Evolutionary conservation across 805 yeast genomes (phyloP), one percentile per base, ranked within the genome.

Genomic region (Barnettozyma salicaria): DNA sequence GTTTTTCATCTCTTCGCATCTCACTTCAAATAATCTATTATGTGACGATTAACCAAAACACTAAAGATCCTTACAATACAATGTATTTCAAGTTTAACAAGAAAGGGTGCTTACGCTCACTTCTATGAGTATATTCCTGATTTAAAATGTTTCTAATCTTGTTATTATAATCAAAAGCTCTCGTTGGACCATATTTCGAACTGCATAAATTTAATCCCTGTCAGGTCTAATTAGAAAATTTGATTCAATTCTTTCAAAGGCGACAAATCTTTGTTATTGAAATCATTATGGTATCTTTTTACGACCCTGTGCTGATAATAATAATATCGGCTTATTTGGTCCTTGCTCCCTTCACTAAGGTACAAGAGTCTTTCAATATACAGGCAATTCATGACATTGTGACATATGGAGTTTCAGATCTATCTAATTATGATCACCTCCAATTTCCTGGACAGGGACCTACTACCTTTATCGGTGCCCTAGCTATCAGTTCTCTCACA

Each of bases 361-460:
- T 90, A 1, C 97, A 90, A 56, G 97, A 90, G 57, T 85, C 96
- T 20, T 90, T 90, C 67, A 85, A 80, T 49, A 65, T 85, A 30
- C 97, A 90, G 52, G 97, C 97, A 0, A 67, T 86, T 28, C 88
- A 89, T 53, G 97, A 90, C 51, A 66, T 88, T 29, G 45, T 85
- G 34, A 70, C 72, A 44, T 69, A 76, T 53, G 96, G 96, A 6
- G 18, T 32, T 17, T 23, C 55, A 3, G 60, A 60, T 42, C 12
- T 70, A 1, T 42, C 60, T 2, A 43, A 63, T 33, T 90, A 71
- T 54, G 97, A 90, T 53, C 97, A 90, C 56, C 44, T 67, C 7
- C 58, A 66, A 36, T 90, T 86, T 55, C 95, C 96, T 0, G 97
- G 97, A 2, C 89, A 68, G 2, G 96, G 90, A 7, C 95, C 95